Evolutionary conservation across 139 green algal species (phyloP).

Genomic region (Picochlorum sp.): DNA sequence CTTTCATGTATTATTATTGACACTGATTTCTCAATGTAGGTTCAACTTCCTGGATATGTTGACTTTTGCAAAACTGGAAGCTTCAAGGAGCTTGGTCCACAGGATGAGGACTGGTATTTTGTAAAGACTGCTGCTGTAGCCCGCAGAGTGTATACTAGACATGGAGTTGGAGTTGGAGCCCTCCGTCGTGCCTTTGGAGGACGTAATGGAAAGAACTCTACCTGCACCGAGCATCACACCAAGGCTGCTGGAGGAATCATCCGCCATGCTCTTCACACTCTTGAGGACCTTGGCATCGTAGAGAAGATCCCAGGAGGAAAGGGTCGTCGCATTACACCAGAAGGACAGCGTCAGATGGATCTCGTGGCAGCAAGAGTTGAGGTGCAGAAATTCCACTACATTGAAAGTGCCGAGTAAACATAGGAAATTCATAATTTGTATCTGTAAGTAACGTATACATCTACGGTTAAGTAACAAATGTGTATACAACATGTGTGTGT

Average conservation of each 20-base stretch:
- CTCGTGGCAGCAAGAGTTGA: constrained; percentile 28
- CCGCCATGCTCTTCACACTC: constrained; percentile 35
- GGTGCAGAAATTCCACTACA: constrained; percentile 26
- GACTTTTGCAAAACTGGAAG: constrained; percentile 94
- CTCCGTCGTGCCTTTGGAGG: constrained; percentile 86
- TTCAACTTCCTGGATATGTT: constrained; percentile 90
- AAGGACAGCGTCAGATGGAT: constrained; percentile 54
- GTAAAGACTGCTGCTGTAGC: constrained; percentile 87
- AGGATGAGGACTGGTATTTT: constrained; percentile 98
- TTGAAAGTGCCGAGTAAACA: constrained; percentile 7
- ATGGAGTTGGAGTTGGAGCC: constrained; percentile 82
- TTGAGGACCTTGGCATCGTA: constrained; percentile 52
- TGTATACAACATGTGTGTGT: constrained; percentile 19
- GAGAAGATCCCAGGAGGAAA: constrained; percentile 54
- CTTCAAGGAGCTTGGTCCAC: constrained; percentile 94
- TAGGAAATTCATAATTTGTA: constrained; percentile 1
- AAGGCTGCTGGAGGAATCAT: constrained; percentile 67
- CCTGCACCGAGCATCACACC: constrained; percentile 45
- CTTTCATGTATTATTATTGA: too few species aligned
- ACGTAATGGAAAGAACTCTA: constrained; percentile 49
- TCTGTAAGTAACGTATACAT: too few species aligned
- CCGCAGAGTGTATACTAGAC: constrained; percentile 87
- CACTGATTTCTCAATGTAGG: constrained; percentile 34
- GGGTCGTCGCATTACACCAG: constrained; percentile 75
- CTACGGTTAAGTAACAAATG: neutral